A percentile compares a stretch with the other conserved stretches of the same genome.
phyloP scores from a whole-genome alignment of 495 filamentous ascomycete genomes.

The Daldinia bambusicola region DNA sequence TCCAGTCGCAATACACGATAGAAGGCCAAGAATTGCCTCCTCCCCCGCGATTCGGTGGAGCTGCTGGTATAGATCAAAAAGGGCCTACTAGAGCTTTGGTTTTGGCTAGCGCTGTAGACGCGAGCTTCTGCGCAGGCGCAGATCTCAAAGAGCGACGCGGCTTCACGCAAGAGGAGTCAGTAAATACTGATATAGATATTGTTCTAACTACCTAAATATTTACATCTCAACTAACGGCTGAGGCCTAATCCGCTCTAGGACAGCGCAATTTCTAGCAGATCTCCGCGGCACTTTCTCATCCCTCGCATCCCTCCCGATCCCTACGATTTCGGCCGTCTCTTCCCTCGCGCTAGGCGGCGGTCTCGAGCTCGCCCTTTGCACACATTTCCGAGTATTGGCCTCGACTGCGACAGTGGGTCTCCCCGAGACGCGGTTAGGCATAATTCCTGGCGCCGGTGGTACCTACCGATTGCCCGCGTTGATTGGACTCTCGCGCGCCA shows the following conservation, averaged over 20 bases:
- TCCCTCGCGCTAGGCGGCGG: slow-evolving; percentile 89
- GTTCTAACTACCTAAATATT: neutral
- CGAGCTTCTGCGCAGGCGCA: slow-evolving; percentile 91
- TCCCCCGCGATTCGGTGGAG: slow-evolving; percentile 51
- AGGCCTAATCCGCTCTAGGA: slow-evolving; percentile 58
- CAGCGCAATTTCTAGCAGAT: slow-evolving; percentile 74
- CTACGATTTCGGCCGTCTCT: slow-evolving; percentile 86
- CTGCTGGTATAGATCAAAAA: slow-evolving; percentile 53
- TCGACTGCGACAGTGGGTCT: slow-evolving; percentile 79
- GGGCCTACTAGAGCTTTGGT: slow-evolving; percentile 78
- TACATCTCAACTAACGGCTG: neutral
- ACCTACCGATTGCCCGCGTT: slow-evolving; percentile 83
- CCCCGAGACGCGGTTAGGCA: slow-evolving; percentile 90
- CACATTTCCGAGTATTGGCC: slow-evolving; percentile 83
- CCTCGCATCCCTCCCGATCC: slow-evolving; percentile 78
- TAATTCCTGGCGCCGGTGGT: slow-evolving; percentile 94
- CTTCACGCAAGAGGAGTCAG: slow-evolving; percentile 76
- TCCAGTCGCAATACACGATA: slow-evolving; percentile 72
- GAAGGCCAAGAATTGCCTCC: slow-evolving; percentile 58
- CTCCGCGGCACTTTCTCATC: slow-evolving; percentile 76
- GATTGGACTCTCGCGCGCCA: slow-evolving; percentile 77
- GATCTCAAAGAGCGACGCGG: slow-evolving; percentile 87
- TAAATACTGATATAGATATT: neutral
- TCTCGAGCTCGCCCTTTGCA: slow-evolving; percentile 87
- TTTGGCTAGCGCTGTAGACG: slow-evolving; percentile 78